Base-by-base conservation (phyloP, 331 rosid species). In the Acacia concinna region DNA sequence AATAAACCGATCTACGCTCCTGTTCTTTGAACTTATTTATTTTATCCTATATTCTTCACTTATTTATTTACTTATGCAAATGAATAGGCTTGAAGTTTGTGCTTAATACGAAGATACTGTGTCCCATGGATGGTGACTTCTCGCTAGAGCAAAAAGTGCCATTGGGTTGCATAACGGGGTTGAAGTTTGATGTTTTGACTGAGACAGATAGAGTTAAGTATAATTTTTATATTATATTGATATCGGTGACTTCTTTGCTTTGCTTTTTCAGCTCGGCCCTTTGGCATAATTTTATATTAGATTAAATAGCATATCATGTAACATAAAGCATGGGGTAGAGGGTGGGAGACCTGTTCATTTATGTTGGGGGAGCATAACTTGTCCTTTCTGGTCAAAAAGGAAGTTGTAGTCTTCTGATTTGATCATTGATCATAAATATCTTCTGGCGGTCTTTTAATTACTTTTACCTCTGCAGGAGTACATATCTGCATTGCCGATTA, bases 101-200 rank as follows among this genome's bases (percentile, higher is more conserved):
- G 81, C 82, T 63, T 64, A 41, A 59, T 66, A 80, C 77, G 66
- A 86, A 86, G 81, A 59, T 68, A 81, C 51, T 71, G n/a, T 81
- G 70, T 83, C 81, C 84, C 83, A 95, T 96, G 99, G 98, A 86
- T 67, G 81, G 85, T 71, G 90, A 88, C 71, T 72, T 81, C 68
- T 54, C 66, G 49, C 79, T 60, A 2, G 92, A 81, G 81, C 89
- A 85, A 78, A 78, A 63, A 32, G 81, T 80, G 71, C 97, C 94
- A 74, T 60, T 57, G 15, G 92, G 87, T 81, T 59, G 74, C 81
- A 60, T 96, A 71, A 87, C 78, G 6, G 86, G 87, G n/a, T 64
- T 96, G 71, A 73, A 82, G 62, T 91, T 96, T 70, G 82, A 74
- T 78, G 74, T 96, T 81, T 69, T 84, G 76, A 78, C 89, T 4